A percentile compares a stretch with the other conserved stretches of the same genome.
Conservation (phyloP, 257 asterid species). For the Petunia secreta region DNA sequence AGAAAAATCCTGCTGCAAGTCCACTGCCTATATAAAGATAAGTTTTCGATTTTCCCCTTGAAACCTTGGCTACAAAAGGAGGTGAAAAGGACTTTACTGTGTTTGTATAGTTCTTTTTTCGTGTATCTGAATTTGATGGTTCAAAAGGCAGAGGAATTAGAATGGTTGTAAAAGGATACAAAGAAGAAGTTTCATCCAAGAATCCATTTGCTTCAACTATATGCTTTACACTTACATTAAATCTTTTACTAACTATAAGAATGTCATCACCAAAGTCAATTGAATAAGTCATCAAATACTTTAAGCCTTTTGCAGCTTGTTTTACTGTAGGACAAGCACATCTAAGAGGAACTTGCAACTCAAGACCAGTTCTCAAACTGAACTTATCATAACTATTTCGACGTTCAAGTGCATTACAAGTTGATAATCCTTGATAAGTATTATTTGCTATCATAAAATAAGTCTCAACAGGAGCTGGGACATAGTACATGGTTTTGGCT, state of each 20-base stretch:
- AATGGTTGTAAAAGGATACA: constrained; percentile 53
- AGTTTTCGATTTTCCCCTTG: constrained; percentile 31
- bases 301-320: constrained; percentile 40
- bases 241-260: constrained; percentile 38
- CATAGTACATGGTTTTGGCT: constrained; percentile 42
- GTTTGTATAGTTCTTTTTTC: not conserved
- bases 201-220: constrained; percentile 49
- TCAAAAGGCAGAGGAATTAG: constrained; percentile 44
- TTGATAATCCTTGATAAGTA: constrained; percentile 58
- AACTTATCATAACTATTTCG: constrained; percentile 31
- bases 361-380: constrained; percentile 32
- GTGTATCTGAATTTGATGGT: constrained; percentile 37
- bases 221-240: constrained; percentile 36
- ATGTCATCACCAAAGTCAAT: constrained; percentile 43
- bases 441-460: constrained; percentile 49
- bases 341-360: constrained; percentile 52
- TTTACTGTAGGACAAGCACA: constrained; percentile 56
- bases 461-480: constrained; percentile 31
- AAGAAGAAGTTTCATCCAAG: constrained; percentile 26
- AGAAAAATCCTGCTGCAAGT: constrained; percentile 35
- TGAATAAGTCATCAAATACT: constrained; percentile 51
- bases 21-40: constrained; percentile 30
- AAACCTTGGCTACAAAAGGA: not conserved
- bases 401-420: constrained; percentile 40
- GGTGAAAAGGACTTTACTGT: constrained; percentile 16